Base-by-base conservation (phyloP, 2,329 filamentous ascomycete genomes). In the Aspergillus caelatus region DNA sequence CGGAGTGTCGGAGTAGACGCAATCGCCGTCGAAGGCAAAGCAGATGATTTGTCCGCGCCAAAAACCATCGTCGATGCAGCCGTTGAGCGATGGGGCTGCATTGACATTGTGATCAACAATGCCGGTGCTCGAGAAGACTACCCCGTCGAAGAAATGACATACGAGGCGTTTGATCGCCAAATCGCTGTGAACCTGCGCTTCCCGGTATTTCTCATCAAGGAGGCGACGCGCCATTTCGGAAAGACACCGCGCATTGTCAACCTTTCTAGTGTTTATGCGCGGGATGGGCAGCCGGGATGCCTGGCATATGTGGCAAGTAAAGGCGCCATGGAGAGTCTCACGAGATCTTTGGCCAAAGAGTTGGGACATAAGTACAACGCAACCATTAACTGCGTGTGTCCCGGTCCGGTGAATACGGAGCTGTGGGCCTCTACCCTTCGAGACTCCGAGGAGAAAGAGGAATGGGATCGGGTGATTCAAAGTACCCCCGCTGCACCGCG, bases 61-160 rank as follows among this genome's bases (percentile, higher is more conserved):
- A 41, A 41, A 41, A n/a, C 9, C 19, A 41, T 41, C 16, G 19
- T n/a, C 8, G 39, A 41, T n/a, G 39, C 28, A 41, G 58, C 58
- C 1, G 61, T 57, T 16, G 21, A 61, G 19, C 28, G 21, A 43
- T 65, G 58, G 61, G 55, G 55, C n/a, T 54, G 55, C 48, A 60
- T 63, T 34, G 63, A 65, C 50, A 65, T 63, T 14, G 60, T 65
- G 23, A 57, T 63, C 23, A 65, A 65, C 32, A 61, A 63, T 21
- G 63, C 63, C 23, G 60, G 57, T 48, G 48, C 60, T 1, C 12
- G 63, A 26, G 61, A 65, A 28, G 60, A 65, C 39, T 61, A 39
- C 36, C 19, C 30, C 2, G 48, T 65, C 14, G n/a, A 57, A 14
- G 57, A 61, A 12, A 58, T 46, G 39, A 41, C 39, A 41, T 41